Evolutionary conservation across 345 rosid genomes (phyloP), one percentile per base, ranked within the genome.

Genomic region (Nephelium lappaceum): DNA sequence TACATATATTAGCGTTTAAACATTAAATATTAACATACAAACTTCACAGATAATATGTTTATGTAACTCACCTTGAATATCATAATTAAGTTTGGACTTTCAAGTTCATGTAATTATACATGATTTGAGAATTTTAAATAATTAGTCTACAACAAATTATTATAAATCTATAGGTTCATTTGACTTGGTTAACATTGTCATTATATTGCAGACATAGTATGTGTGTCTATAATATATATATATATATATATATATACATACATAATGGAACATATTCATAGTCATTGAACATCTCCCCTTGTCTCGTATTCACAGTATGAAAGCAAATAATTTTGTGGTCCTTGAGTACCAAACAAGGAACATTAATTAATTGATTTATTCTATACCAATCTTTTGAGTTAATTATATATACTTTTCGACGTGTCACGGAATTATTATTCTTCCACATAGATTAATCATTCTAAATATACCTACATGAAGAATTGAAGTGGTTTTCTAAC

Each of bases 241-340:
- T n/a, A n/a, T n/a, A n/a, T 31, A 4, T 27, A 27, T 2, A 12
- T 47, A 3, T 47, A 4, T 47, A 12, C 38, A 36, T 27, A 27
- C 16, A 6, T 15, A 66, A 31, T 9, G 6, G 14, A 4, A 67
- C 11, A 67, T 67, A 67, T 5, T 16, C 14, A 66, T 36, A 66
- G 18, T 55, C 41, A 70, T 38, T 11, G 57, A 53, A 53, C 60
- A 16, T 45, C 49, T 71, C 47, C 62, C 43, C 25, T 36, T 71
- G 42, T 36, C 25, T 38, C 6, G 2, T 42, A 6, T 45, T 62
- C 18, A 64, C 43, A 47, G 14, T 63, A 27, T 75, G 71, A 75
- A 75, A 75, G 31, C 62, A 27, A 64, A 31, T 75, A 45, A 2
- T 73, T 18, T 24, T 51, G 19, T 71, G 16, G 55, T 53, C 45